A percentile compares a stretch with the other conserved stretches of the same genome.
phyloP scores from a whole-genome alignment of 164 flowering plant genomes.

The Litsea cubeba region DNA sequence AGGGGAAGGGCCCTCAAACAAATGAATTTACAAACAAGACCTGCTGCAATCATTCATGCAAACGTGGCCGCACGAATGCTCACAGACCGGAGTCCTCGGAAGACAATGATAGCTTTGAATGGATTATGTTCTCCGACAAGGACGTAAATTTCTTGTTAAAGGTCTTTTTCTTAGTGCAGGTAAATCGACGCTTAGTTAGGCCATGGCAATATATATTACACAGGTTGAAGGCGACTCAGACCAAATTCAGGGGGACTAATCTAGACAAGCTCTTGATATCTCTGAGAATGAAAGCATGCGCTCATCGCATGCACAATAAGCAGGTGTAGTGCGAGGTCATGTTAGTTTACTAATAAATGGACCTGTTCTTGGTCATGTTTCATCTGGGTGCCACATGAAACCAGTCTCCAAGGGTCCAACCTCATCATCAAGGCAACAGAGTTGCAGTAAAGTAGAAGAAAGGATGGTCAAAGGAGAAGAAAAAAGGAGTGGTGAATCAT shows the following conservation, averaged over 20 bases:
- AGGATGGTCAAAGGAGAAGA: constrained; percentile 9
- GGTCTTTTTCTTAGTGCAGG: not conserved
- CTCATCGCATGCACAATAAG: not conserved
- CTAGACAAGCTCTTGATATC: not conserved
- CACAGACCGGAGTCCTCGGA: not conserved
- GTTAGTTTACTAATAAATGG: not conserved
- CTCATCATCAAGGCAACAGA: constrained; percentile 14
- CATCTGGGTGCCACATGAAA: constrained; percentile 11
- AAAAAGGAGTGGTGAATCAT: constrained; percentile 3
- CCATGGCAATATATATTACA: not conserved
- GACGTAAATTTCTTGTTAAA: not conserved
- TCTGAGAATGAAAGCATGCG: not conserved
- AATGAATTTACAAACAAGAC: constrained; percentile 6
- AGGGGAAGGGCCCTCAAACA: not conserved
- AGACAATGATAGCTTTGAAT: not conserved
- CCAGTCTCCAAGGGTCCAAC: not conserved
- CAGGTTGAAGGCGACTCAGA: not conserved
- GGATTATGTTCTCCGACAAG: constrained; percentile 8
- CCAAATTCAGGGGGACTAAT: not conserved
- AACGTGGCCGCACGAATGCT: constrained; percentile 30
- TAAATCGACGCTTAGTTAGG: not conserved
- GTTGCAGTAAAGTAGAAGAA: constrained; percentile 8
- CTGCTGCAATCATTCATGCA: constrained; percentile 34
- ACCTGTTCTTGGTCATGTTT: not conserved
- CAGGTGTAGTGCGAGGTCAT: not conserved